Evolutionary conservation across 2,329 filamentous ascomycete genomes (phyloP).

Genomic region (Blastomyces gilchristii): DNA sequence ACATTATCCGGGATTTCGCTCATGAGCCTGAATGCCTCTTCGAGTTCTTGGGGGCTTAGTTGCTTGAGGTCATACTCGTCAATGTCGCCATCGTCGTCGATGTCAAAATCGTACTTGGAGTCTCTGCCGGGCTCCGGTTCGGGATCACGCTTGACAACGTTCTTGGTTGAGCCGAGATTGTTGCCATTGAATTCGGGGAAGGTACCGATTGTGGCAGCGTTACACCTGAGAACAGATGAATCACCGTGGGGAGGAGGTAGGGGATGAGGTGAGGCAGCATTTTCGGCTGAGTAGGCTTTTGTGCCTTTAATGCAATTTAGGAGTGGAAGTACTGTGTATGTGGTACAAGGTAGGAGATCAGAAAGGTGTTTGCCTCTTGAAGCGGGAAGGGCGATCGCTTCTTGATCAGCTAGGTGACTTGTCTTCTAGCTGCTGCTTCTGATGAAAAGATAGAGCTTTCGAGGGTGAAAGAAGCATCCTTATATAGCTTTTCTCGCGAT

Average conservation of each 20-base stretch:
- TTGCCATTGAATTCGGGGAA: neutral
- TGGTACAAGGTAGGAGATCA: neutral
- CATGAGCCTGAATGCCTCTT: conserved; percentile 1
- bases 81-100: neutral
- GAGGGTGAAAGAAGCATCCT: neutral
- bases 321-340: no score
- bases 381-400: neutral
- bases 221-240: conserved; percentile 3
- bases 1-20: neutral
- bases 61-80: neutral
- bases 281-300: neutral
- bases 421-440: neutral
- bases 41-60: neutral
- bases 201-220: neutral
- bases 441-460: neutral
- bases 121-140: neutral
- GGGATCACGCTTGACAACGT: neutral
- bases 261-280: conserved; percentile 3
- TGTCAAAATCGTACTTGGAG: neutral
- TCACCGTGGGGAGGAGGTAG: neutral
- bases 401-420: neutral
- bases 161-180: neutral
- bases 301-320: neutral
- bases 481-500: neutral
- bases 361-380: neutral